Evolutionary conservation across 352 stramenopile species (phyloP).

Genomic region (Phytophthora nicotianae): DNA sequence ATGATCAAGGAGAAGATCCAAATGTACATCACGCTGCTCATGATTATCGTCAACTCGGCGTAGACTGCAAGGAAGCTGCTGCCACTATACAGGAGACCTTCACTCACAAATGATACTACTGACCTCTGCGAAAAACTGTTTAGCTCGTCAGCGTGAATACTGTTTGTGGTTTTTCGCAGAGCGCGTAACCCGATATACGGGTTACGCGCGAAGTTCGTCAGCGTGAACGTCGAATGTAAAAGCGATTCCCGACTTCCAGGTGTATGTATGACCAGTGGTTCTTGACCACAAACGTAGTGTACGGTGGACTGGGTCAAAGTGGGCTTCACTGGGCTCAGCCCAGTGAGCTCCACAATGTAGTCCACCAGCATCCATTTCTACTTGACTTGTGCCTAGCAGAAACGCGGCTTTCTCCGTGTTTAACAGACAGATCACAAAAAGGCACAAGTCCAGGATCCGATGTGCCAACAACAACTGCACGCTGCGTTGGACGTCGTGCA

Average conservation of each 20-base stretch:
- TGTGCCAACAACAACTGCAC: constrained; percentile 2
- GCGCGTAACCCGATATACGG: constrained; percentile 8
- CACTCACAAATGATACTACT: constrained; percentile 11
- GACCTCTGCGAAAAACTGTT: constrained; percentile 21
- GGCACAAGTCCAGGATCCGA: neutral
- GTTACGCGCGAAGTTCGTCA: constrained; percentile 1
- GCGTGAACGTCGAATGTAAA: neutral
- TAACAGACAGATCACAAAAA: constrained; percentile 7
- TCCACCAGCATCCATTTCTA: constrained; percentile 1
- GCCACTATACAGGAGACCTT: constrained; percentile 11
- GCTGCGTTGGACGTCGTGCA: neutral
- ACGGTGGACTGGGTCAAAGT: neutral
- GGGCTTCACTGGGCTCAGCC: too few species aligned
- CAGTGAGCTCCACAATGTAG: too few species aligned
- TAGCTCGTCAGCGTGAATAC: neutral
- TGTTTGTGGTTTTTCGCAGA: constrained; percentile 23
- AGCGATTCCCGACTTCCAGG: neutral
- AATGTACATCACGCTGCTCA: constrained; percentile 83
- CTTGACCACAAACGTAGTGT: neutral
- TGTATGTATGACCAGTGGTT: neutral
- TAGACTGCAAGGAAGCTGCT: constrained; percentile 9
- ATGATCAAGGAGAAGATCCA: constrained; percentile 98
- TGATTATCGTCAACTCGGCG: constrained; percentile 65
- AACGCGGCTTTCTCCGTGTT: constrained; percentile 5
- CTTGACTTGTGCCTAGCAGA: constrained; percentile 1